Evolutionary conservation across 768 basidiomycete species (phyloP).

Genomic region (Tylopilus vinaceipallidus): DNA sequence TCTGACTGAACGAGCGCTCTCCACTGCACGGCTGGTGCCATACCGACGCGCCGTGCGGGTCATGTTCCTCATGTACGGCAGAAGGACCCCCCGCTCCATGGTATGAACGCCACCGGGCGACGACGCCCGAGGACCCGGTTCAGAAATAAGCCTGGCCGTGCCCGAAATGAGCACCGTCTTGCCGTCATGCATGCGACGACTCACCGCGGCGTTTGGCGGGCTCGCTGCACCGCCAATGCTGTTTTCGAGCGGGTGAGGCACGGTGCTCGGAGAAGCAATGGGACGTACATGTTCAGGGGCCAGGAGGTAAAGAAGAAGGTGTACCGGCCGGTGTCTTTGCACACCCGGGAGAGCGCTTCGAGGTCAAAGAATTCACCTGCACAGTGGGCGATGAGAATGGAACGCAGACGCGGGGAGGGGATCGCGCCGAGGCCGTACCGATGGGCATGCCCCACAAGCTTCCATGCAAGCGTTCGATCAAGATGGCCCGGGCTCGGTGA

Average conservation of each 20-base stretch:
- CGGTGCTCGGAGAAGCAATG: no score
- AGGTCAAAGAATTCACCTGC: slow-evolving; percentile 72
- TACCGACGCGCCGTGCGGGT: no score
- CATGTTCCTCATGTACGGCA: no score
- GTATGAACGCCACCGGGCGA: not conserved
- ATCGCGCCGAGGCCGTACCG: slow-evolving; percentile 35
- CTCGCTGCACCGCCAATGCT: slow-evolving; percentile 66
- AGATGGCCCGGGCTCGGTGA: no score
- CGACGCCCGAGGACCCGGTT: no score
- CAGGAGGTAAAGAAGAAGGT: slow-evolving; percentile 77
- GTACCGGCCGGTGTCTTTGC: slow-evolving; percentile 57
- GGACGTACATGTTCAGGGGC: slow-evolving; percentile 65
- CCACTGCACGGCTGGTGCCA: no score
- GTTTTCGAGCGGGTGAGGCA: no score
- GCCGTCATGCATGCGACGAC: slow-evolving; percentile 22
- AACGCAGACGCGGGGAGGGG: not conserved
- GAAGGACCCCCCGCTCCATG: no score
- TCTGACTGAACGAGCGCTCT: no score
- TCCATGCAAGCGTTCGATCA: no score
- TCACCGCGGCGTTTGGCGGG: slow-evolving; percentile 69
- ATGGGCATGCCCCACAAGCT: slow-evolving; percentile 77
- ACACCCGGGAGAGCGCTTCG: slow-evolving; percentile 56
- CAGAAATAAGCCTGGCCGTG: slow-evolving; percentile 34
- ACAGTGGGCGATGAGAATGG: not conserved
- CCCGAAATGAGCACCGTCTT: no score